phyloP scores from a whole-genome alignment of 495 filamentous ascomycete species.

The Oidiodendron maius region DNA sequence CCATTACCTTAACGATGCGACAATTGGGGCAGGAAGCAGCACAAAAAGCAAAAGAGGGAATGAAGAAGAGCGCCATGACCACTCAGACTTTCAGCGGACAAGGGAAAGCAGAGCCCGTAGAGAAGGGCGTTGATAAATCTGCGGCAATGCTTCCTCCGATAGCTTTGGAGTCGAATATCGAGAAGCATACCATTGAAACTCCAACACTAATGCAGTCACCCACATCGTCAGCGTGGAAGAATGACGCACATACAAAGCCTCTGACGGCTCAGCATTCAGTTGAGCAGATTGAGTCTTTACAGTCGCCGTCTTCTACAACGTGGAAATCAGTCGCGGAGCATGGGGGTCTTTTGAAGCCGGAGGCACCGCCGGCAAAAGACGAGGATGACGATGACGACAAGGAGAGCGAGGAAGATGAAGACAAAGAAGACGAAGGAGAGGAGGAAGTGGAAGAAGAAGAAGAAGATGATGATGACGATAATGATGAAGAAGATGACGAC shows the following conservation, averaged over 20 bases:
- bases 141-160: conserved; percentile 10
- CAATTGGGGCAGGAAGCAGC: conserved; percentile 69
- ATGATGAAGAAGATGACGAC: conserved; percentile 24
- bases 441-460: conserved; percentile 18
- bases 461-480: conserved; percentile 26
- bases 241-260: neutral
- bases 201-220: conserved; percentile 28
- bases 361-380: conserved; percentile 29
- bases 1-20: conserved; percentile 49
- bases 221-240: conserved; percentile 33
- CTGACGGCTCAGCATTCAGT: conserved; percentile 6
- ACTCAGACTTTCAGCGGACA: conserved; percentile 13
- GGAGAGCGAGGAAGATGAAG: conserved; percentile 17
- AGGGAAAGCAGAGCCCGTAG: conserved; percentile 13
- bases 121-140: conserved; percentile 16
- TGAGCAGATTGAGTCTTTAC: conserved; percentile 24
- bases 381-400: conserved; percentile 28
- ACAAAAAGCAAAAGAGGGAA: conserved; percentile 49
- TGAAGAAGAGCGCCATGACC: conserved; percentile 18
- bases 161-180: conserved; percentile 2
- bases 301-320: conserved; percentile 37
- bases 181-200: neutral
- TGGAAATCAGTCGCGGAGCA: conserved; percentile 37
- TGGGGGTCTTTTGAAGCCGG: conserved; percentile 21
- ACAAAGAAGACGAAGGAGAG: conserved; percentile 23